phyloP scores from a whole-genome alignment of 495 filamentous ascomycete genomes.

The Talaromyces ruber region DNA sequence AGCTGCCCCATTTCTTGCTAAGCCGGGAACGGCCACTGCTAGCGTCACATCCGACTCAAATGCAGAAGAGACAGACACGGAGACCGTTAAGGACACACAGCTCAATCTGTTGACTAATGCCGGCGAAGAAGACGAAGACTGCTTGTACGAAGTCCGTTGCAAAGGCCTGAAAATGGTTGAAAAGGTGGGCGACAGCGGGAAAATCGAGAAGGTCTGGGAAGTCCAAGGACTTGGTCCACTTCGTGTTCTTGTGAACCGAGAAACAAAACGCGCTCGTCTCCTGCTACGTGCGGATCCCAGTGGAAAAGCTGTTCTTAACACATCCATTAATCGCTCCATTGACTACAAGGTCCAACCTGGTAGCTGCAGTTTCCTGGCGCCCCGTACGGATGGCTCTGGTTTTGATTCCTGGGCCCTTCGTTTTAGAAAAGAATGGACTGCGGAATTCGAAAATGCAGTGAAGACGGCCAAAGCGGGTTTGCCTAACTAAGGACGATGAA shows the following conservation, averaged over 20 bases:
- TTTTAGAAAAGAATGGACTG: slow-evolving; percentile 46
- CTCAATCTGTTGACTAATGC: slow-evolving; percentile 56
- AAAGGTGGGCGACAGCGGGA: slow-evolving; percentile 12
- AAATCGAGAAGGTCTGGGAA: slow-evolving; percentile 41
- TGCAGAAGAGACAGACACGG: slow-evolving; percentile 49
- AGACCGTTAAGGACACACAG: slow-evolving; percentile 39
- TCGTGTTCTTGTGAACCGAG: slow-evolving; percentile 59
- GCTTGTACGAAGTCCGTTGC: slow-evolving; percentile 52
- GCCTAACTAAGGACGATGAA: background rate
- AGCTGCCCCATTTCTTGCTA: slow-evolving; percentile 13
- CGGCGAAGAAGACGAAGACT: slow-evolving; percentile 64
- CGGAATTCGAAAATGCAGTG: slow-evolving; percentile 22
- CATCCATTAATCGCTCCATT: slow-evolving; percentile 46
- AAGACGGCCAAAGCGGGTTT: slow-evolving; percentile 1
- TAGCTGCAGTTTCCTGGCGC: slow-evolving; percentile 47
- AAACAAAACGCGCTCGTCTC: slow-evolving; percentile 51
- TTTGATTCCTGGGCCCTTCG: slow-evolving; percentile 58
- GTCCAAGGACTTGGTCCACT: slow-evolving; percentile 56
- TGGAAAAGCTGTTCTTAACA: slow-evolving; percentile 62
- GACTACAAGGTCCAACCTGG: slow-evolving; percentile 48
- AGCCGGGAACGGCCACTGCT: slow-evolving; percentile 14
- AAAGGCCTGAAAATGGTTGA: slow-evolving; percentile 49
- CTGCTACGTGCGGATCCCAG: slow-evolving; percentile 61
- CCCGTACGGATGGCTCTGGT: slow-evolving; percentile 37
- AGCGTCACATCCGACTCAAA: slow-evolving; percentile 53